Percentiles rank a stretch among this genome's conserved stretches.
Conservation (phyloP, 495 filamentous ascomycete species). For the Staphylotrichum longicolle region DNA sequence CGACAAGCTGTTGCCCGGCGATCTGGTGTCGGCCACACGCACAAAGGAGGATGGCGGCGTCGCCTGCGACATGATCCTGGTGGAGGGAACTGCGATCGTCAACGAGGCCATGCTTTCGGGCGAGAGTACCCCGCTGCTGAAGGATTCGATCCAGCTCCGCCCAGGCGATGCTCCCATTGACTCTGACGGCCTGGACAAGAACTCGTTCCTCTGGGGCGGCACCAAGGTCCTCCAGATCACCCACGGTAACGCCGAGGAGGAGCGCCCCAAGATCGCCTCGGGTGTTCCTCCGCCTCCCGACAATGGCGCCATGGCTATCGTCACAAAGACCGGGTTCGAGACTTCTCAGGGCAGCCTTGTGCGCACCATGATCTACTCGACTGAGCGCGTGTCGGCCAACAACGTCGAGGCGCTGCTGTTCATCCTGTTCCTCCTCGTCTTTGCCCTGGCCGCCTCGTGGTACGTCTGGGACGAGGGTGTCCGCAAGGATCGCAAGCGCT, state of each 20-base stretch:
- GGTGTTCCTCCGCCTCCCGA: conserved; percentile 76
- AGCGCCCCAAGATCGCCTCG: conserved; percentile 61
- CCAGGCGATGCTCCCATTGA: conserved; percentile 83
- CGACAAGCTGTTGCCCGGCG: conserved; percentile 93
- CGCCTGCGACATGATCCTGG: conserved; percentile 92
- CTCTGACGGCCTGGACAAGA: conserved; percentile 90
- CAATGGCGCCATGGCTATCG: conserved; percentile 88
- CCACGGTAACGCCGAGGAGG: conserved; percentile 74
- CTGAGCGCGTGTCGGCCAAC: conserved; percentile 95
- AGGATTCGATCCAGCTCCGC: conserved; percentile 92
- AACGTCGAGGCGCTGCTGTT: conserved; percentile 93
- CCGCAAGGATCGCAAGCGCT: conserved; percentile 85
- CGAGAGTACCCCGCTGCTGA: conserved; percentile 93
- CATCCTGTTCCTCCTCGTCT: conserved; percentile 93
- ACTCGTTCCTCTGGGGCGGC: conserved; percentile 90
- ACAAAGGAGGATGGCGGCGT: conserved; percentile 97
- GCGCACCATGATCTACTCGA: conserved; percentile 99
- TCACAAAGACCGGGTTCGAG: conserved; percentile 97
- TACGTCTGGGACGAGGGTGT: conserved; percentile 99
- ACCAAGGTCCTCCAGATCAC: conserved; percentile 97
- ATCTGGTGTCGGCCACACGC: conserved; percentile 88
- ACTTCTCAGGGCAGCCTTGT: conserved; percentile 97
- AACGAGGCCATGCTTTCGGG: conserved; percentile 99
- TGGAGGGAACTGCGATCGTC: conserved; percentile 94
- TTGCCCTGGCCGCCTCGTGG: conserved; percentile 98